phyloP scores from a whole-genome alignment of 129 eudicot genomes.

The Flaveria brownii region DNA sequence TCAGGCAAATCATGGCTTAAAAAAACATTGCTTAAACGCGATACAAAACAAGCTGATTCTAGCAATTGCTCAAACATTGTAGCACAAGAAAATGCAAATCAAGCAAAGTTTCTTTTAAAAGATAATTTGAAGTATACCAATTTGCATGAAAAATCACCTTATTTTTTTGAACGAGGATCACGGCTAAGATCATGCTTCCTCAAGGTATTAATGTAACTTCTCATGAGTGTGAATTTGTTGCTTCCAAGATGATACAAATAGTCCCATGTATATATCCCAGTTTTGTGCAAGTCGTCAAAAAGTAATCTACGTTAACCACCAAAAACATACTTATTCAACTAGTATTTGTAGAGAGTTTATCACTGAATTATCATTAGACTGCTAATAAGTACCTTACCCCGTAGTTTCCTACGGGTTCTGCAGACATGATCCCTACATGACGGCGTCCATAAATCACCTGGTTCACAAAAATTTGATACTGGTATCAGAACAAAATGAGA shows the following conservation, averaged over 20 bases:
- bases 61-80: too few relatives aligned
- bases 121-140: too few relatives aligned
- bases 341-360: neutral
- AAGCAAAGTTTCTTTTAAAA: too few relatives aligned
- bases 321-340: neutral
- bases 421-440: slow-evolving; percentile 50
- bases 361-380: slow-evolving; percentile 10
- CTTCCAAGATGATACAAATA: slow-evolving; percentile 44
- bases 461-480: neutral
- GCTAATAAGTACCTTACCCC: slow-evolving; percentile 39
- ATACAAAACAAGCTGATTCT: too few relatives aligned
- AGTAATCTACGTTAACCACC: slow-evolving; percentile 26
- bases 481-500: slow-evolving; percentile 14
- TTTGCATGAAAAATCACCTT: slow-evolving; percentile 26
- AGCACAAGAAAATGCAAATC: too few relatives aligned
- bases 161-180: slow-evolving; percentile 38
- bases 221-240: slow-evolving; percentile 45
- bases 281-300: slow-evolving; percentile 46
- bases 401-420: slow-evolving; percentile 48
- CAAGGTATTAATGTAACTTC: slow-evolving; percentile 41
- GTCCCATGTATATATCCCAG: slow-evolving; percentile 47
- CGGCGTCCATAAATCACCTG: slow-evolving; percentile 45
- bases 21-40: too few relatives aligned
- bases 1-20: too few relatives aligned
- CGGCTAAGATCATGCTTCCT: slow-evolving; percentile 39